Base-by-base conservation (phyloP, 306 rosid species). In the Erythrophleum fordii region DNA sequence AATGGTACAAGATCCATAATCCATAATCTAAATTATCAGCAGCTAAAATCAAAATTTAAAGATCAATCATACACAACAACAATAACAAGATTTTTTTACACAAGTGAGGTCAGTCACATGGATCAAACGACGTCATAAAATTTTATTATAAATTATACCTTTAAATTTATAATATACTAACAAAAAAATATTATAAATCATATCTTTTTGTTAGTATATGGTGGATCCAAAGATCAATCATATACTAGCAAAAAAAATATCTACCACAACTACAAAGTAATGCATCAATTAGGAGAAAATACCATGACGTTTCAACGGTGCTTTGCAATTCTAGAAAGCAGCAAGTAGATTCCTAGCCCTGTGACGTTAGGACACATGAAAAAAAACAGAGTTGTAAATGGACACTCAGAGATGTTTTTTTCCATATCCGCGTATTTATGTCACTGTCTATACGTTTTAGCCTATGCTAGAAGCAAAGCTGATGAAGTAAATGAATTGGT, bases 1-100 rank as follows among this genome's bases (percentile, higher is more conserved):
- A 71, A 69, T 39, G 56, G 60, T 75, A 42, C 17, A 6, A 45
- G 62, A 72, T 45, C 80, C 58, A 69, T 69, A 20, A 72, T 45
- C 80, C 58, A 69, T 69, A 20, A 34, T 8, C 44, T 55, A 65
- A 79, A 56, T 37, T 20, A 71, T 74, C 11, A 70, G 69, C 34
- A 75, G 65, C 61, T 29, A 48, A 20, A 11, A 49, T 49, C 28
- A 48, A 48, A 69, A 25, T 46, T 16, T 48, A 26, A 16, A 17
- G 41, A 48, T 48, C 16, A 71, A 9, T 22, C 26, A 3, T 16
- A 17, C 9, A 49, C 28, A n/a, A n/a, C n/a, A n/a, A n/a, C n/a
- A n/a, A n/a, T n/a, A n/a, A n/a, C n/a, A n/a, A n/a, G n/a, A n/a
- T n/a, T n/a, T n/a, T n/a, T n/a, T n/a, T n/a, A n/a, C n/a, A n/a